Conservation (phyloP, 73 alveolate genomes). For the Diophrys appendiculata region DNA sequence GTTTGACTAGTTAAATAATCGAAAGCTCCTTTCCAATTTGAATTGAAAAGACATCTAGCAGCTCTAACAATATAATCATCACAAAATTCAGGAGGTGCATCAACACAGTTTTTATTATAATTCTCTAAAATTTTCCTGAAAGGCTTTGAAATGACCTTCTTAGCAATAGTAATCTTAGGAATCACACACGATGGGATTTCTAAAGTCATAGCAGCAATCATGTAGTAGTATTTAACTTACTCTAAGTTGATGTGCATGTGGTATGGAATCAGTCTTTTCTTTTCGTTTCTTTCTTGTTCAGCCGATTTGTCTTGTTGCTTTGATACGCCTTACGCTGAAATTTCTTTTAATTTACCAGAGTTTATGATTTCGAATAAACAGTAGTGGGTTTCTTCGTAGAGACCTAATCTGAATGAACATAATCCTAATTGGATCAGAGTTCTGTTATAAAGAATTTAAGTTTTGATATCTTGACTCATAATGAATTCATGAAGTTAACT, state of each 20-base stretch:
- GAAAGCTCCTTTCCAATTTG: conserved; percentile 60
- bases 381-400: conserved; percentile 67
- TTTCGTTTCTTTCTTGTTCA: conserved; percentile 53
- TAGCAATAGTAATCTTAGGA: conserved; percentile 48
- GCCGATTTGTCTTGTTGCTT: conserved; percentile 40
- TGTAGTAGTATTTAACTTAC: conserved; percentile 69
- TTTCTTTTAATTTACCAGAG: conserved; percentile 57
- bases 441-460: conserved; percentile 75
- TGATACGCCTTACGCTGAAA: conserved; percentile 59
- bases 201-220: conserved; percentile 71
- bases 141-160: conserved; percentile 57
- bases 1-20: conserved; percentile 24
- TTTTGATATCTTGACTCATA: conserved; percentile 46
- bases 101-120: conserved; percentile 61
- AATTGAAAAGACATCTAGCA: conserved; percentile 51
- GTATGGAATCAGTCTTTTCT: conserved; percentile 68
- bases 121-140: conserved; percentile 70
- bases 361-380: conserved; percentile 59
- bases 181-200: conserved; percentile 64
- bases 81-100: conserved; percentile 61
- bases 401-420: conserved; percentile 74
- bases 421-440: conserved; percentile 72
- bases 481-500: conserved; percentile 49
- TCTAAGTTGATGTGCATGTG: conserved; percentile 83
- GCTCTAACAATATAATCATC: conserved; percentile 65